These are phyloP conservation scores for Trichophyton benhamiae DNA, from an alignment of 2,329 filamentous ascomycete species.

Conservation along the genomic window DNA sequence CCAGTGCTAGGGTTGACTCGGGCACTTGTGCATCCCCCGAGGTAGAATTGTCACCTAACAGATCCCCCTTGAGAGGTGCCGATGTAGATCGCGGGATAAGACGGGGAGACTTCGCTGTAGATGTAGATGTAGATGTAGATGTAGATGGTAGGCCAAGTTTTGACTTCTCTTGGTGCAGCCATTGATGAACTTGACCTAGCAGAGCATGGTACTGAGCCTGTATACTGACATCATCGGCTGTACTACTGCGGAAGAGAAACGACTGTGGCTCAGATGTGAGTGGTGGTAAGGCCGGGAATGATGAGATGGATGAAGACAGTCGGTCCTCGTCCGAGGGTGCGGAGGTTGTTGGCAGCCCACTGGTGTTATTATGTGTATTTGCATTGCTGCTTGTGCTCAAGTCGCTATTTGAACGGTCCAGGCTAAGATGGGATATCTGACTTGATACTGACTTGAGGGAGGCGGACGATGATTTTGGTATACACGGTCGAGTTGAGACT, in stretches of 20 bases:
- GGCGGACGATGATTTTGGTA: constrained; percentile 12
- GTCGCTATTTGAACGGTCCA: constrained; percentile 8
- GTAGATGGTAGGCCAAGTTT: constrained; percentile 45
- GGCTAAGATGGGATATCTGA: constrained; percentile 13
- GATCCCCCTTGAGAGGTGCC: neutral
- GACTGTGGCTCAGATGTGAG: neutral
- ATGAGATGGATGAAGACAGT: neutral
- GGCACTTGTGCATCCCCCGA: constrained; percentile 37
- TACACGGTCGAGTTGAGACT: constrained; percentile 15
- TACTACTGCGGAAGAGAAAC: neutral
- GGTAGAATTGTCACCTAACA: neutral
- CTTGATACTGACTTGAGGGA: constrained; percentile 17
- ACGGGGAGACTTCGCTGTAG: constrained; percentile 17
- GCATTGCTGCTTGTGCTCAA: constrained; percentile 4
- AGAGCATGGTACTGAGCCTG: constrained; percentile 30
- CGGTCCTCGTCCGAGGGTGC: neutral
- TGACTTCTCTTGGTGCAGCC: constrained; percentile 67
- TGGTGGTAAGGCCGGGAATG: neutral
- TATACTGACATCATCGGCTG: constrained; percentile 4
- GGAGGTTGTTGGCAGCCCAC: neutral
- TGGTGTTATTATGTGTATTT: neutral
- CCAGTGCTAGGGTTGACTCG: constrained; percentile 61
- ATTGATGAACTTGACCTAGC: constrained; percentile 63
- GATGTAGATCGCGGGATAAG: neutral
- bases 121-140: constrained; percentile 18